phyloP scores from a whole-genome alignment of 768 basidiomycete species.

The Kwoniella mangroviensis region DNA sequence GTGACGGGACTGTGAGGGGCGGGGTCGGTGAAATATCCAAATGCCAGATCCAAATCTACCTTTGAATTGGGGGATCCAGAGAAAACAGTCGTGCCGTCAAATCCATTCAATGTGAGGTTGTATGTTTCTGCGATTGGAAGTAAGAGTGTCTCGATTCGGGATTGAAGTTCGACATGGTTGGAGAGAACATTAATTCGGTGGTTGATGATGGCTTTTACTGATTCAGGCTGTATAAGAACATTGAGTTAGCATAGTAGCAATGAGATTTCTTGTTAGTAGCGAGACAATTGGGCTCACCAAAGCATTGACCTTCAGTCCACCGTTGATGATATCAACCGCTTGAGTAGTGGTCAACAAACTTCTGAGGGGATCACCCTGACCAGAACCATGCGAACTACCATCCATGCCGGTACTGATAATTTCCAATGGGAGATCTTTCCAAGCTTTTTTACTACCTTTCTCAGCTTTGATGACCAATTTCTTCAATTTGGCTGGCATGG shows the following conservation, averaged over 20 bases:
- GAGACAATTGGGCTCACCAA: conserved; percentile 55
- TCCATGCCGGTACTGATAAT: conserved; percentile 30
- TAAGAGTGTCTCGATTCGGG: conserved; percentile 36
- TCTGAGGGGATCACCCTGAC: conserved; percentile 34
- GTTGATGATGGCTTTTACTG: conserved; percentile 49
- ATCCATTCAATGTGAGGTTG: conserved; percentile 48
- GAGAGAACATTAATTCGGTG: conserved; percentile 53
- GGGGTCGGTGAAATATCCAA: conserved; percentile 45
- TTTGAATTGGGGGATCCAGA: conserved; percentile 19
- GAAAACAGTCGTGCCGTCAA: conserved; percentile 32
- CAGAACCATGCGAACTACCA: conserved; percentile 28
- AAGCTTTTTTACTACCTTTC: conserved; percentile 60
- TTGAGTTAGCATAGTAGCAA: conserved; percentile 5
- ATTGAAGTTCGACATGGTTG: conserved; percentile 41
- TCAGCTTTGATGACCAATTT: conserved; percentile 32
- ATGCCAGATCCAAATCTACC: conserved; percentile 31
- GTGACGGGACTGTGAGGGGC: conserved; percentile 41
- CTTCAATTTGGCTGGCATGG: conserved; percentile 59
- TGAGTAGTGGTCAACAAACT: conserved; percentile 63
- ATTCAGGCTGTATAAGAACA: conserved; percentile 37
- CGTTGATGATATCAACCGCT: conserved; percentile 68
- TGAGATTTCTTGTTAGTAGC: too few relatives aligned
- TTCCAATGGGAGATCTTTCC: conserved; percentile 57
- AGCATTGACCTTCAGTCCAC: conserved; percentile 69
- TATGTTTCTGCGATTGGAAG: conserved; percentile 37